Evolutionary conservation across 768 basidiomycete species (phyloP), one percentile per base, ranked within the genome.

Genomic region (Agaricus subrufescens): DNA sequence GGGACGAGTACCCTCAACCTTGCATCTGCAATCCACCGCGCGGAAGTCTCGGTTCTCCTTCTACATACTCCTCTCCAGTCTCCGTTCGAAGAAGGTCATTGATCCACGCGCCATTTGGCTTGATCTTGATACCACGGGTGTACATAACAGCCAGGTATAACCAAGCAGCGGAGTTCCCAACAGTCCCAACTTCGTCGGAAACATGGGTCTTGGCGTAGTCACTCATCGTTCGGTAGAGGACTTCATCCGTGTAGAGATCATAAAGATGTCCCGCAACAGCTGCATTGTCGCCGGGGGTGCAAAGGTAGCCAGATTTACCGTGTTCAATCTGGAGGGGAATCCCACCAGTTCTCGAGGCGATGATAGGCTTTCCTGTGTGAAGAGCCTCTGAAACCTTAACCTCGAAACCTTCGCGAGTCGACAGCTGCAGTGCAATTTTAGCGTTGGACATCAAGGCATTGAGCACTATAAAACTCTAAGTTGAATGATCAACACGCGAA

Each of bases 371-470:
- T 58, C 89, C 89, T 30, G 91, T 85, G 70, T 95, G 91, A 51
- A 98, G 78, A n/a, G 91, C 92, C 73, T 96, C 92, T 46, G 92
- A 94, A 49, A 95, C 94, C 71, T 98, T 98, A 72, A 98, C 92
- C 67, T 98, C 95, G 73, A 97, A 98, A 29, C 95, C 95, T 73
- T 98, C 95, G 56, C 94, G 87, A 45, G 89, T 87, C 50, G 91
- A 94, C 45, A 98, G 84, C 70, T 98, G 95, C 48, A 93, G 81
- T 3, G 91, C 94, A 56, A 95, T 87, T 75, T 90, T 87, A 45
- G 91, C 81, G 62, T 94, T 95, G 51, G 89, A 85, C 82, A 97
- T 82, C 62, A 97, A 79, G 8, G 89, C 87, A 61, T 96, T 94
- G 57, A 98, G 78, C 50, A 96, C 88, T 86, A 11, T 42, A 46